Base-by-base conservation (phyloP, 1,284 basidiomycete genomes). In the Ganoderma sinense region DNA sequence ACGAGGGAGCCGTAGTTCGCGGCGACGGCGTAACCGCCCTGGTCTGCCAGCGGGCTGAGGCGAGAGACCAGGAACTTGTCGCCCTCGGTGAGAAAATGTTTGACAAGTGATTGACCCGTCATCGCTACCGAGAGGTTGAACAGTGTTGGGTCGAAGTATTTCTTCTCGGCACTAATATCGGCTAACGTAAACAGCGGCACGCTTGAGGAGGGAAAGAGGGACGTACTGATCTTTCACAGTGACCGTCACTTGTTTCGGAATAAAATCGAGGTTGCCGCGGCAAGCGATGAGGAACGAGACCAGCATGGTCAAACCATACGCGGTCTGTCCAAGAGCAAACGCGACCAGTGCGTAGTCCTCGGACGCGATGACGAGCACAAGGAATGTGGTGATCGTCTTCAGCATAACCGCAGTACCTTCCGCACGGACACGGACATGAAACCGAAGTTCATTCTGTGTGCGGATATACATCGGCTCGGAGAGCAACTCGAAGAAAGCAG, bases 51-150 rank as follows among this genome's bases (percentile, higher is more conserved):
- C 14, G 93, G 91, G 69, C 94, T 95, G 72, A 96, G 90, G 75
- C 88, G 89, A 0, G 94, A 94, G 31, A 98, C 86, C 2, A 97
- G 88, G 61, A 99, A 84, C 76, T 98, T 96, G 81, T 99, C 98
- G 13, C 95, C 96, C 79, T 99, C 98, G 0, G 97, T 99, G 39
- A 99, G 84, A 72, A 97, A 87, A 78, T 99, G 97, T 80, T 99
- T 99, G 75, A 99, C 86, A 3, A 98, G 75, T 1, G 94, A 95
- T 80, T 98, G 97, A 7, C 84, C 86, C 5, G 93, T 95, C 88
- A 99, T 95, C 0, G 92, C 94, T 66, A 88, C 80, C 0, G 93
- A 91, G 2, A 97, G 84, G 40, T 82, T 82, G 23, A 94, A 79
- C 29, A 87, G 77, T 33, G 82, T 77, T 4, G 80, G 76, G 71